Evolutionary conservation across 495 filamentous ascomycete species (phyloP).

Genomic region (Collariella sp.): DNA sequence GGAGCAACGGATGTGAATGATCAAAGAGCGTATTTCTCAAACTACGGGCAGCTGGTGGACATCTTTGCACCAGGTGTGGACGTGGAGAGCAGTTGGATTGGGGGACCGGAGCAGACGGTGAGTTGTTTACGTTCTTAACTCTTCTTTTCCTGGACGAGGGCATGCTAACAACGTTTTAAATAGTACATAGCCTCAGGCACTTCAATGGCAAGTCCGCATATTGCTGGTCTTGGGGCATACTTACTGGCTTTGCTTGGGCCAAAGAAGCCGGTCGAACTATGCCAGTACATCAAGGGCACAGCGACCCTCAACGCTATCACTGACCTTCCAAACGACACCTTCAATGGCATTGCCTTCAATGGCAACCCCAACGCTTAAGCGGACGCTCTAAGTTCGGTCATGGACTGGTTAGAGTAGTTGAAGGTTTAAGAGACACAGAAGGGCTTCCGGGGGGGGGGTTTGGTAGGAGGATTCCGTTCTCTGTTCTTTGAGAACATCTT

Average conservation of each 20-base stretch:
- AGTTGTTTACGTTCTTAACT: slow-evolving; percentile 5
- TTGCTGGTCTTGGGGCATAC: slow-evolving; percentile 53
- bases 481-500: too few species aligned
- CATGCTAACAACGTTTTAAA: not conserved
- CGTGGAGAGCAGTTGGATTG: slow-evolving; percentile 50
- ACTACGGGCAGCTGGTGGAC: slow-evolving; percentile 55
- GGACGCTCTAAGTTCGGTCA: too few species aligned
- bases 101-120: slow-evolving; percentile 37
- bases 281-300: slow-evolving; percentile 31
- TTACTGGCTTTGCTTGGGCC: slow-evolving; percentile 39
- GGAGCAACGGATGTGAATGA: slow-evolving; percentile 44
- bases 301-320: slow-evolving; percentile 29
- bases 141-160: not conserved
- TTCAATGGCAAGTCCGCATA: slow-evolving; percentile 55
- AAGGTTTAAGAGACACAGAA: too few species aligned
- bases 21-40: slow-evolving; percentile 49
- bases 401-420: too few species aligned
- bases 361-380: slow-evolving; percentile 28
- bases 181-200: slow-evolving; percentile 57
- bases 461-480: too few species aligned
- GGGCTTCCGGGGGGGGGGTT: too few species aligned
- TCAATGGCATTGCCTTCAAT: slow-evolving; percentile 45
- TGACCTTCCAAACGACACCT: slow-evolving; percentile 32
- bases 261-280: slow-evolving; percentile 38
- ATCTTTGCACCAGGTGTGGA: slow-evolving; percentile 51